Base-by-base conservation (phyloP, 2,329 filamentous ascomycete genomes). In the Blastomyces silverae region DNA sequence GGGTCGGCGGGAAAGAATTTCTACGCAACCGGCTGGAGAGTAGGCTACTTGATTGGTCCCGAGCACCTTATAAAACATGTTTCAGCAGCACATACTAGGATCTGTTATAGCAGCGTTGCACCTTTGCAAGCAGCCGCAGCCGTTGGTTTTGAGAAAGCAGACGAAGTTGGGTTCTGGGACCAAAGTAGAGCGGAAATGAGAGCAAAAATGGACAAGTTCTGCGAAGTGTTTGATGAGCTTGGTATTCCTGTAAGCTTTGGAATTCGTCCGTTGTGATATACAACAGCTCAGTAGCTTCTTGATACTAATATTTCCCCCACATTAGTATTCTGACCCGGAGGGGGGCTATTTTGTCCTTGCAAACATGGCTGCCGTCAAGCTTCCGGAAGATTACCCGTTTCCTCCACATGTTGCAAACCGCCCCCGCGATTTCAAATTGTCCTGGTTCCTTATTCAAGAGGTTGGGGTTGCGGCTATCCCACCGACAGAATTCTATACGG, bases 1-100 rank as follows among this genome's bases (percentile, higher is more conserved):
- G 94, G 94, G 25, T 96, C 92, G 0, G 94, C 92, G 0, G 94
- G 94, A 71, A 99, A 99, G 84, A 95, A 94, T 81, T 99, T 99
- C 78, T 97, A 97, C 74, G 91, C 91, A 64, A 99, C 94, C 0
- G 94, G 94, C 59, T 99, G 94, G 94, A 88, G 94, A 65, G 92
- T 97, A 70, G 90, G 94, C 64, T 99, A 93, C 87, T 82, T 99
- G 48, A 94, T 97, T 73, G 94, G 94, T 0, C 91, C 90, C 0
- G 85, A 91, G 63, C 85, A 96, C 67, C 82, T 97, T 62, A 92
- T 97, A 79, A 89, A 95, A 75, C 90, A 96, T 75, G 93, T 96
- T 44, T 87, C 90, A 13, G 91, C 91, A 22, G 94, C 94, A 0
- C 94, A 99, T 77, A 97, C 93, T 0, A 86, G 93, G 63, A 97